Evolutionary conservation across 164 flowering plant species (phyloP).

Genomic region (Warburgia ugandensis): DNA sequence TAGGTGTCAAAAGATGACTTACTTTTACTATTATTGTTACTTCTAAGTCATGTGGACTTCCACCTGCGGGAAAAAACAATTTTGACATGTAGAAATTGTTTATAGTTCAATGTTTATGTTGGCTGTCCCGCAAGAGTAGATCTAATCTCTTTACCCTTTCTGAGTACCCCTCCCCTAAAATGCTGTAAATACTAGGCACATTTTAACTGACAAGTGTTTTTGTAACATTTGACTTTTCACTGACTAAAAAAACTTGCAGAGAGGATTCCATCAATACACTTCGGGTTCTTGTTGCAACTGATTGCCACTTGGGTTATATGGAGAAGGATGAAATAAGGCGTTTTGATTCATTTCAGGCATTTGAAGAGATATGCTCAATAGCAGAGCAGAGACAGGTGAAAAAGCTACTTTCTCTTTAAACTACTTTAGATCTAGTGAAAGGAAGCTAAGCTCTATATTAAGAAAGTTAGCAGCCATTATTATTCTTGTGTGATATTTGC

Average conservation of each 20-base stretch:
- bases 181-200: not conserved
- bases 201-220: not conserved
- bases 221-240: not conserved
- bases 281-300: conserved; percentile 92
- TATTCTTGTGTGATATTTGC: too few species aligned
- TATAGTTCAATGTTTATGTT: not conserved
- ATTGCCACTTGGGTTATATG: conserved; percentile 96
- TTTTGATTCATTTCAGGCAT: conserved; percentile 89
- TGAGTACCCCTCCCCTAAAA: not conserved
- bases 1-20: not conserved
- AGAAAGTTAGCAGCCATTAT: not conserved
- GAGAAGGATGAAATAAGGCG: conserved; percentile 95
- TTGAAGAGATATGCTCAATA: conserved; percentile 95
- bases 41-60: not conserved
- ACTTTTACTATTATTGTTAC: too few species aligned
- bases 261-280: conserved; percentile 58
- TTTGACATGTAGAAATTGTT: not conserved
- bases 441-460: not conserved
- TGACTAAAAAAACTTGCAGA: conserved; percentile 26
- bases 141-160: not conserved
- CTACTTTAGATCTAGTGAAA: not conserved
- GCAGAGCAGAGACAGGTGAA: conserved; percentile 83
- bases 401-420: not conserved
- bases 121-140: not conserved
- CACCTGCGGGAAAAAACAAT: not conserved